Base-by-base conservation (phyloP, 2,329 filamentous ascomycete genomes). In the Sporothrix inflata region DNA sequence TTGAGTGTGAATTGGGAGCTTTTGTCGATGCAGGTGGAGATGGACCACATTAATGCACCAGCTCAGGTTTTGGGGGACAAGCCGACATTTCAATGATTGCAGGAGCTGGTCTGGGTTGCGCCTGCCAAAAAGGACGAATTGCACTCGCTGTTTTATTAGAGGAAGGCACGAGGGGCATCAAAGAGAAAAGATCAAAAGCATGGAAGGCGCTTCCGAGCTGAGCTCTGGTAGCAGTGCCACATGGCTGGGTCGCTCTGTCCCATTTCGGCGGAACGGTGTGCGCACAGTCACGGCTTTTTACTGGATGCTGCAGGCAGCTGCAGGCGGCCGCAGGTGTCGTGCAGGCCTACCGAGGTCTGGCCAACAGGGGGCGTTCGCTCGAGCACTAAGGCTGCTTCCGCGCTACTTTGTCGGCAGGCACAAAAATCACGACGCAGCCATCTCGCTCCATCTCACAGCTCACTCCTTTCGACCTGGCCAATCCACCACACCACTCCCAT, bases 171-270 rank as follows among this genome's bases (percentile, higher is more conserved):
- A 45, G 61, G 40, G 61, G 11, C n/a, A 42, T 38, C n/a, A 42
- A 40, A 42, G 38, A 21, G 34, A 4, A 42, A 61, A 40, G 34
- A 38, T 19, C 5, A 27, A 55, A n/a, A 60, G 19, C 38, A 60
- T 60, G 55, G 55, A 60, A 60, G 19, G 55, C 7, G 55, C 30
- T n/a, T n/a, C n/a, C n/a, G n/a, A 38, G 16, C 30, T 16, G 30
- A 61, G 57, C 7, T 61, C 16, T 38, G 49, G 21, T 9, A 12
- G 27, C 7, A 9, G 49, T 24, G 27, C 34, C 57, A 42, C 34
- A 63, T 63, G 57, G 57, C 57, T 42, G 57, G 55, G 34, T 63
- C 34, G 34, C 34, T 61, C 53, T 57, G 57, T 42, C 57, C 57
- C 57, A 14, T 42, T 61, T 42, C 7, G 34, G 19, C 57, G 30